Conservation (phyloP, 805 yeast species). For the Candida mattraensis region DNA sequence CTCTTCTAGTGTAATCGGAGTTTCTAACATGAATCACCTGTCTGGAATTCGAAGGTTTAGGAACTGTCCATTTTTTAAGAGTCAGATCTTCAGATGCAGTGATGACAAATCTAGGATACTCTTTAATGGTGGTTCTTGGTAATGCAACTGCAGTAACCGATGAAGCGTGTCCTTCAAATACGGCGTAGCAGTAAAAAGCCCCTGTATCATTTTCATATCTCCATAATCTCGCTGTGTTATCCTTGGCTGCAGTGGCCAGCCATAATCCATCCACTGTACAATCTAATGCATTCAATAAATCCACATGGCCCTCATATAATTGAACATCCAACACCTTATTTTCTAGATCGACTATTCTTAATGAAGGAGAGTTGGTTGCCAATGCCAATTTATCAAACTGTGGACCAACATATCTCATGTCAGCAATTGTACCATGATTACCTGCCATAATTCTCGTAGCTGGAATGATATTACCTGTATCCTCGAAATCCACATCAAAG, state of each 20-base stretch:
- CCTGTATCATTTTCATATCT: slow-evolving; percentile 45
- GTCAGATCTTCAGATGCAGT: slow-evolving; percentile 87
- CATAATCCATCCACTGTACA: slow-evolving; percentile 77
- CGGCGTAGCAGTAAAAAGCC: slow-evolving; percentile 49
- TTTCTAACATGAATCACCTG: slow-evolving; percentile 41
- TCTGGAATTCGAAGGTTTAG: slow-evolving; percentile 35
- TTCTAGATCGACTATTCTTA: slow-evolving; percentile 70
- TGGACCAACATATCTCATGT: slow-evolving; percentile 76
- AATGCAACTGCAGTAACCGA: slow-evolving; percentile 81
- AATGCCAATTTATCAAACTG: slow-evolving; percentile 59
- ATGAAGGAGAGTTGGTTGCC: slow-evolving; percentile 91
- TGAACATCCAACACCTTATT: slow-evolving; percentile 58
- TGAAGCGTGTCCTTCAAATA: slow-evolving; percentile 83
- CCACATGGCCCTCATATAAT: slow-evolving; percentile 78
- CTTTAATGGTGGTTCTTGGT: slow-evolving; percentile 49
- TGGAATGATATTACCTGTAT: slow-evolving; percentile 37
- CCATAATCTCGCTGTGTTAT: slow-evolving; percentile 85
- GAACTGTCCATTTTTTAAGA: slow-evolving; percentile 80
- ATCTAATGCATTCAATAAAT: slow-evolving; percentile 79
- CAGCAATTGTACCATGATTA: slow-evolving; percentile 94
- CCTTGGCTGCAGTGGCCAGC: slow-evolving; percentile 93
- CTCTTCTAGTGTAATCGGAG: slow-evolving; percentile 88
- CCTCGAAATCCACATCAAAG: slow-evolving; percentile 26
- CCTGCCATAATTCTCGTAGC: slow-evolving; percentile 70
- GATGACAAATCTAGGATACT: slow-evolving; percentile 65